These are phyloP conservation scores for Podospora appendiculata DNA, from an alignment of 495 filamentous ascomycete genomes.

Conservation along the genomic window DNA sequence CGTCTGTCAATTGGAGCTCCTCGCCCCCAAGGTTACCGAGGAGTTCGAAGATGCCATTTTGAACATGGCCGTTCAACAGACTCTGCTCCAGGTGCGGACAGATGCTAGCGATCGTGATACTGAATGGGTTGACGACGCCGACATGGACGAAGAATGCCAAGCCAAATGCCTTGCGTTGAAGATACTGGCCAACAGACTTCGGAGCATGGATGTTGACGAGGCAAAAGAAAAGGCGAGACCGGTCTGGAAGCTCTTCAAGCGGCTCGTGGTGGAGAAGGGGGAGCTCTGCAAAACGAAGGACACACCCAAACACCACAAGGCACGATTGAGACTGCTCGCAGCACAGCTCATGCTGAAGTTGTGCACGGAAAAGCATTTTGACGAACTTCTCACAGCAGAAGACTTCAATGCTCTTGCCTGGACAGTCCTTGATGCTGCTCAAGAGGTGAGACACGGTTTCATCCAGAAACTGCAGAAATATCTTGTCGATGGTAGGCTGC, in stretches of 20 bases:
- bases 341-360: conserved; percentile 80
- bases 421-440: conserved; percentile 68
- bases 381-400: conserved; percentile 59
- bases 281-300: conserved; percentile 67
- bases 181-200: conserved; percentile 78
- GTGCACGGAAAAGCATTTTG: conserved; percentile 63
- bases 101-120: conserved; percentile 40
- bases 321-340: conserved; percentile 72
- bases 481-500: conserved; percentile 58
- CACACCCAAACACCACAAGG: conserved; percentile 66
- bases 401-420: conserved; percentile 76
- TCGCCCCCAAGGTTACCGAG: conserved; percentile 65
- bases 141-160: conserved; percentile 69
- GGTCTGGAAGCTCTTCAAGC: conserved; percentile 71
- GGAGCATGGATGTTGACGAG: conserved; percentile 53
- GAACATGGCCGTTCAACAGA: conserved; percentile 66
- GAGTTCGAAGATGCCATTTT: conserved; percentile 69
- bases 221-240: conserved; percentile 57
- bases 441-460: conserved; percentile 68
- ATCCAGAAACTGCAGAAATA: conserved; percentile 82
- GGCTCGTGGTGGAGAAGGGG: conserved; percentile 63
- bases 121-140: conserved; percentile 61
- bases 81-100: conserved; percentile 63
- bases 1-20: conserved; percentile 73
- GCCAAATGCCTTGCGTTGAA: conserved; percentile 87